Evolutionary conservation across 768 basidiomycete genomes (phyloP), one percentile per base, ranked within the genome.

Genomic region (Lactarius pseudohatsudake): DNA sequence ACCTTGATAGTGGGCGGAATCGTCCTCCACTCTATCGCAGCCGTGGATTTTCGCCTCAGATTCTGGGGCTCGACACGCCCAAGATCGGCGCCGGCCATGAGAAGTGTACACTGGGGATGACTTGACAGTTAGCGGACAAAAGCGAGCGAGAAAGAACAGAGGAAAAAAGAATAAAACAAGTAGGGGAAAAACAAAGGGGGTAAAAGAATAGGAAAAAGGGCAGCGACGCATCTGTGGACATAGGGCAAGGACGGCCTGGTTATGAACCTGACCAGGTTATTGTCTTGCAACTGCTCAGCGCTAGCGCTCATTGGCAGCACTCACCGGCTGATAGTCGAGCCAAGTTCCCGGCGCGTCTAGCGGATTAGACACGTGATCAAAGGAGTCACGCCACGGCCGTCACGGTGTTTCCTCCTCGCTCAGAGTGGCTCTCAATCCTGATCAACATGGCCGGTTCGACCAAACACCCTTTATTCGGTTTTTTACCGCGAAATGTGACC

Each of bases 401-500:
- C 56, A 6, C 43, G 20, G 4, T 36, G 36, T 38, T 58, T 3
- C 6, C 20, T 56, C 13, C 43, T 45, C 56, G 30, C 43, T 45
- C 56, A n/a, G 10, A 6, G 45, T 50, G 22, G 28, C 40, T 28
- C 26, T 62, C 34, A 54, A 18, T 38, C 28, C 22, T 28, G 34
- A 57, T 18, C 60, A 15, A 26, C 3, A 67, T 63, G 65, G 54
- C 66, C 9, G 32, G 47, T 11, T 0, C 59, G 7, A 30, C 34
- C 4, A 70, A 66, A 58, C 67, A 79, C 45, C 82, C 82, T 0
- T 69, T 84, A 30, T 76, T 80, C 61, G 83, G 83, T 6, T 76
- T 83, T 62, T 73, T 82, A 20, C 78, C 84, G 22, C 74, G 83
- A 16, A 74, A 77, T 57, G 79, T 83, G 13, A 76, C 74, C 4